Percentiles rank a stretch among this genome's conserved stretches.
These are phyloP conservation scores for Begonia loranthoides DNA, from an alignment of 306 rosid species.

Conservation along the genomic window DNA sequence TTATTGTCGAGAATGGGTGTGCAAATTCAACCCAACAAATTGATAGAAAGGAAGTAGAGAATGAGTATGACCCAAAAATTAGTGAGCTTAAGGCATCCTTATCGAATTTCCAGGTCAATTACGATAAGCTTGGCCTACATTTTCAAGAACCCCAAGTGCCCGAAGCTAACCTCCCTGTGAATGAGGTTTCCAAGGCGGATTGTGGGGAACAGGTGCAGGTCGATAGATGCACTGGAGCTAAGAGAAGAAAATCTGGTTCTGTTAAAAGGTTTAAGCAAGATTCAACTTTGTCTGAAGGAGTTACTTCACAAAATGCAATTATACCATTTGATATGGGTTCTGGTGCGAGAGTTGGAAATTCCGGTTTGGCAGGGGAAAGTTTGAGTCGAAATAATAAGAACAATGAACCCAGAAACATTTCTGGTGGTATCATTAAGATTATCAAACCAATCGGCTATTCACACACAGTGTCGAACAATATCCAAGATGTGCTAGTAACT, in stretches of 20 bases:
- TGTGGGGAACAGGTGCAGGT: conserved; percentile 21
- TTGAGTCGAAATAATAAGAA: conserved; percentile 20
- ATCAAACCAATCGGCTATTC: conserved; percentile 66
- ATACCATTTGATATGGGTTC: conserved; percentile 17
- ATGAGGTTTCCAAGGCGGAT: conserved; percentile 24
- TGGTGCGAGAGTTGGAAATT: conserved; percentile 17
- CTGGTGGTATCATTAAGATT: conserved; percentile 48
- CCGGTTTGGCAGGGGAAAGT: conserved; percentile 25
- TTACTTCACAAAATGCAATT: conserved; percentile 24
- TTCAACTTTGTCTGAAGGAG: conserved; percentile 15
- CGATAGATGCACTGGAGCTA: conserved; percentile 58
- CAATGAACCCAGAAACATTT: conserved; percentile 13
- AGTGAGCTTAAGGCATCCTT: conserved; percentile 56
- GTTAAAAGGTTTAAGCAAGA: conserved; percentile 78
- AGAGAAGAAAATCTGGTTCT: conserved; percentile 72
- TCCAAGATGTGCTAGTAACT: conserved; percentile 55
- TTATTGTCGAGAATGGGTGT: conserved; percentile 19
- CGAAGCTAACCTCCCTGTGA: conserved; percentile 15
- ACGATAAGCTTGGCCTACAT: conserved; percentile 31
- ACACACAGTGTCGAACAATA: conserved; percentile 39
- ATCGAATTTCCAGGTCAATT: conserved; percentile 21
- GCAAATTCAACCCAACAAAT: conserved; percentile 14
- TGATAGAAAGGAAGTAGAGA: conserved; percentile 21
- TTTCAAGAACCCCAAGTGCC: conserved; percentile 29
- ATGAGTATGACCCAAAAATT: conserved; percentile 59